Evolutionary conservation across 192 early-diverging fungal genomes (phyloP), one percentile per base, ranked within the genome.

Genomic region (Paraglomus occultum): DNA sequence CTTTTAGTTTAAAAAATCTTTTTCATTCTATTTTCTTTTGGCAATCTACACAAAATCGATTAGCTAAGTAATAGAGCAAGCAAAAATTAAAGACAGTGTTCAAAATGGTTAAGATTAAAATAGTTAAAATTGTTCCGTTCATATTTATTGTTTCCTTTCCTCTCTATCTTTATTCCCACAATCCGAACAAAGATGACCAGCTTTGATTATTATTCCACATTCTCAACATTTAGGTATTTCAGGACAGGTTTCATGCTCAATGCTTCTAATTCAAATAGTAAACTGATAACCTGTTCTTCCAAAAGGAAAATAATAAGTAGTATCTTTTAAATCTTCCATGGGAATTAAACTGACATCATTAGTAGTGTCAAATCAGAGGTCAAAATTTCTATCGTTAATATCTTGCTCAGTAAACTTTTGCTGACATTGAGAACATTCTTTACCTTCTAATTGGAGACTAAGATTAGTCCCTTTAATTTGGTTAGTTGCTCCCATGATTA

Each of bases 401-500:
- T 57, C 54, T 20, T 57, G 14, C 18, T 57, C 1, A 20, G 14
- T 23, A 20, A 57, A 57, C 11, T 22, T 10, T 57, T 20, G 22
- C 11, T 57, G 54, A 23, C 54, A 57, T 15, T 57, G 14, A 6
- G 54, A 4, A 23, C 54, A 57, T 57, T 57, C 31, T 31, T 31
- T 31, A 31, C 31, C 31, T 3, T 31, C 31, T 31, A 31, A 31
- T 31, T 31, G 31, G 1, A 31, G 3, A 31, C 31, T 31, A 3
- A 31, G 31, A 23, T 15, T 20, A 57, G 54, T 57, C 54, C 31
- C 22, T 57, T 57, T 20, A 57, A 57, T 57, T 22, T 57, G n/a
- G 31, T 23, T 57, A 57, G 22, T 57, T 57, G 54, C 54, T 57
- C 54, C 54, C 54, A 57, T 57, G 54, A 10, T n/a, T 57, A 22